Base-by-base conservation (phyloP, 73 alveolate species). In the Effrenium voratum region DNA sequence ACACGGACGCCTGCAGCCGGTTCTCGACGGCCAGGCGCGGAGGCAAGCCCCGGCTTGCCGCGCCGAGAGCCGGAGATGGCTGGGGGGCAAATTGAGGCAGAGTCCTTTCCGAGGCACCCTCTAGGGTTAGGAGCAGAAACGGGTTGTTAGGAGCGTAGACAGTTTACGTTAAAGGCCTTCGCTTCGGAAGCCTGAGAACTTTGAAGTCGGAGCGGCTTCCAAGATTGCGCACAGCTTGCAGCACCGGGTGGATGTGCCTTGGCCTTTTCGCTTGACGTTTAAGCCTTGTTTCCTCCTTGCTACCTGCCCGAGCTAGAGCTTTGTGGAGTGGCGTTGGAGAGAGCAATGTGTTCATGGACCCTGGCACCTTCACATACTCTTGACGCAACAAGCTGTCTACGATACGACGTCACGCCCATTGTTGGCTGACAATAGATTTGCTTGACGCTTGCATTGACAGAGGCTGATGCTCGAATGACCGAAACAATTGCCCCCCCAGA, bases 11-110 rank as follows among this genome's bases (percentile, higher is more conserved):
- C n/a, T n/a, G n/a, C n/a, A n/a, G 26, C n/a, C 77, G n/a, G 77
- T 2, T 66, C n/a, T 73, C 1, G 24, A 16, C 41, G 44, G 22
- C 12, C 12, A 55, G 87, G 87, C 87, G 87, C 44, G 87, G 87
- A 43, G 87, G 87, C 87, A 59, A 43, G 87, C 87, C 87, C 44
- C 44, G 87, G 87, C 87, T 76, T 76, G 87, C 87, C 87, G 87
- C 87, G 87, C 87, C 41, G 60, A 15, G 68, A 12, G 72, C n/a
- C 5, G 72, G 28, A 30, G 72, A 22, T 57, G 16, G 34, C 34
- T 22, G 76, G 19, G 3, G 16, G 72, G 28, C 34, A 57, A 24
- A 24, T 57, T 2, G 28, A 57, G 72, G 72, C 72, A 24, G 72
- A 57, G 28, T 57, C 34, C 72, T 24, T 57, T 24, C 34, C 72